A percentile compares a stretch with the other conserved stretches of the same genome.
These are phyloP conservation scores for Puccinia horiana DNA, from an alignment of 1,284 basidiomycete genomes.

Conservation along the genomic window DNA sequence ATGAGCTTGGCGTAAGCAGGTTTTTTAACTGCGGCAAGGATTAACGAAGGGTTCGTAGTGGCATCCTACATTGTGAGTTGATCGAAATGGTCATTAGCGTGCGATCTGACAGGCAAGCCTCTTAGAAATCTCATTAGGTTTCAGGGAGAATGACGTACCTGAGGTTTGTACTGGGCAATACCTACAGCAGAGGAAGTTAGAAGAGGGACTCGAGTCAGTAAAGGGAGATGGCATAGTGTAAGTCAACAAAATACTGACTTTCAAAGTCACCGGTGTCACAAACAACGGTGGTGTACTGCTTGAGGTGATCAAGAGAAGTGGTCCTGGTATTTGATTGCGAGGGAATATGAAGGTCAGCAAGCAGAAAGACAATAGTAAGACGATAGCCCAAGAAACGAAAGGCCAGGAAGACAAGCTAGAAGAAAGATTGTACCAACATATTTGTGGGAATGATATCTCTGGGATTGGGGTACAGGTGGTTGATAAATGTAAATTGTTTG, in stretches of 20 bases:
- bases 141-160: conserved; percentile 10
- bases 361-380: background rate
- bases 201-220: background rate
- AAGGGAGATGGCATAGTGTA: background rate
- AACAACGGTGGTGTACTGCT: conserved; percentile 78
- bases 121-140: too few relatives aligned
- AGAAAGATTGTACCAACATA: background rate
- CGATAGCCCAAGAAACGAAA: background rate
- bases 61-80: conserved; percentile 60
- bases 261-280: conserved; percentile 50
- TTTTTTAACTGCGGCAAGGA: conserved; percentile 91
- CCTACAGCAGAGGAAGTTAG: background rate
- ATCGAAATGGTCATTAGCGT: background rate
- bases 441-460: background rate
- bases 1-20: conserved; percentile 80
- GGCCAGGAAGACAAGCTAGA: background rate
- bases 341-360: background rate
- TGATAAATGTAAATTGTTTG: too few relatives aligned
- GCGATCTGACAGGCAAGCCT: too few relatives aligned
- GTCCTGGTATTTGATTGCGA: conserved; percentile 60
- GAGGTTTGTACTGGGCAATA: conserved; percentile 49
- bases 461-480: too few relatives aligned
- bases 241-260: conserved; percentile 18
- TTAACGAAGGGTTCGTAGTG: conserved; percentile 85
- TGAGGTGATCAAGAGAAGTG: conserved; percentile 81